A percentile compares a stretch with the other conserved stretches of the same genome.
Conservation (phyloP, 108 stramenopile genomes). For the Parmales sp. region DNA sequence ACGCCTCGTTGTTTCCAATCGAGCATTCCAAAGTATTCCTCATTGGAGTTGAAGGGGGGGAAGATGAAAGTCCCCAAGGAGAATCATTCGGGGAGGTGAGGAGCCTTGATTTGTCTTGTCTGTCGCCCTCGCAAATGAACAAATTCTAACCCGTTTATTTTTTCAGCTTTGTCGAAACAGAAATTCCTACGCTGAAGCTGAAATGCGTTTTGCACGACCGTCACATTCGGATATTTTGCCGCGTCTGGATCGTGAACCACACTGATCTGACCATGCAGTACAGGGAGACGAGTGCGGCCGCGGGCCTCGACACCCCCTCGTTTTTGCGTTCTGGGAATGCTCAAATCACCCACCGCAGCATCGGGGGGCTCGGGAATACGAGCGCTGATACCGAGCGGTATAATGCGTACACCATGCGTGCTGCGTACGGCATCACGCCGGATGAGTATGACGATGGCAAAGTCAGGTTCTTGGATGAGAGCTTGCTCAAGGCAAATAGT, state of each 20-base stretch:
- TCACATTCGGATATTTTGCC: neutral
- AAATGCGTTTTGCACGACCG: neutral
- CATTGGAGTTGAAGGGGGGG: neutral
- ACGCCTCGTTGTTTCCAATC: constrained; percentile 8
- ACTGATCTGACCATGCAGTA: neutral
- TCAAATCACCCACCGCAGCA: neutral
- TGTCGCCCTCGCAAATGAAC: too few relatives aligned
- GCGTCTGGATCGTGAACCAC: constrained; percentile 9
- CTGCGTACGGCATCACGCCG: neutral
- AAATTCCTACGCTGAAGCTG: constrained; percentile 1
- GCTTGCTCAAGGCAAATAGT: too few relatives aligned
- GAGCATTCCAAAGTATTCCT: neutral
- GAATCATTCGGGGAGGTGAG: neutral
- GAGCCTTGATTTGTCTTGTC: too few relatives aligned
- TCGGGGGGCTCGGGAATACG: neutral
- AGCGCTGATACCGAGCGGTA: neutral
- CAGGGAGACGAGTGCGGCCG: neutral
- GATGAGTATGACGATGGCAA: constrained; percentile 4
- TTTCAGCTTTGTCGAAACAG: neutral
- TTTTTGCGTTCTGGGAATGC: neutral
- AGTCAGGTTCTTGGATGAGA: too few relatives aligned
- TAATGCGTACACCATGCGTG: neutral
- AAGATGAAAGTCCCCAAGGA: neutral
- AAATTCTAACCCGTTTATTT: too few relatives aligned
- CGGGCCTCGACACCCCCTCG: constrained; percentile 4